These are phyloP conservation scores for Polyporus tsugae DNA, from an alignment of 1,284 basidiomycete genomes.

Conservation along the genomic window DNA sequence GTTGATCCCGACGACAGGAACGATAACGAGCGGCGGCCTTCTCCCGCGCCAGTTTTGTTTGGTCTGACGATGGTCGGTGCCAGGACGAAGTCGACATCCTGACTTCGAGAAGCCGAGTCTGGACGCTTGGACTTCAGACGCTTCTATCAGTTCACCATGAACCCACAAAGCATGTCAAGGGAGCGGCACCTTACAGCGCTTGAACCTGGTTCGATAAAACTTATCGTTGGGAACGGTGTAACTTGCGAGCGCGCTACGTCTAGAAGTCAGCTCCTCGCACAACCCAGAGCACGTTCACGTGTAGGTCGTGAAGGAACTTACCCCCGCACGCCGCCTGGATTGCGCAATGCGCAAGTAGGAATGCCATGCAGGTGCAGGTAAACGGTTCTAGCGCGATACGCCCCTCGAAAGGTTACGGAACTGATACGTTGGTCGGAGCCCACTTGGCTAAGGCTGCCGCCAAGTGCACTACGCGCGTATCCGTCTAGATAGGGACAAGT, in stretches of 20 bases:
- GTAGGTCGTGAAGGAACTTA: neutral
- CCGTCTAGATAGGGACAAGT: neutral
- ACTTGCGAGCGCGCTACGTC: neutral
- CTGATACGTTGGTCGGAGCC: neutral
- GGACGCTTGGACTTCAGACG: neutral
- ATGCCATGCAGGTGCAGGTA: neutral
- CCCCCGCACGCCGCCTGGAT: neutral
- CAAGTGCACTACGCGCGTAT: neutral
- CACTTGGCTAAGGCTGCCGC: neutral
- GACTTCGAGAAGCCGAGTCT: neutral
- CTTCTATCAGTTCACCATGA: neutral
- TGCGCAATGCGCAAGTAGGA: neutral
- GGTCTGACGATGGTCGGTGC: neutral
- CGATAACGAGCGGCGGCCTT: neutral
- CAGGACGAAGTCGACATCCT: neutral
- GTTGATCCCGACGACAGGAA: neutral
- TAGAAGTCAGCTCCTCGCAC: neutral
- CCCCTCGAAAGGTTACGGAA: neutral
- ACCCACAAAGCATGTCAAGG: neutral
- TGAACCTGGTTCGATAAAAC: neutral
- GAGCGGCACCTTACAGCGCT: neutral
- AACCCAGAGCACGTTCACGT: neutral
- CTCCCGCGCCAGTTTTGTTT: neutral
- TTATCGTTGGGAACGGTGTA: neutral
- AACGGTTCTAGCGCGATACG: slow-evolving; percentile 3